Evolutionary conservation across 345 rosid species (phyloP).

Genomic region (Pugionium dolabratum): DNA sequence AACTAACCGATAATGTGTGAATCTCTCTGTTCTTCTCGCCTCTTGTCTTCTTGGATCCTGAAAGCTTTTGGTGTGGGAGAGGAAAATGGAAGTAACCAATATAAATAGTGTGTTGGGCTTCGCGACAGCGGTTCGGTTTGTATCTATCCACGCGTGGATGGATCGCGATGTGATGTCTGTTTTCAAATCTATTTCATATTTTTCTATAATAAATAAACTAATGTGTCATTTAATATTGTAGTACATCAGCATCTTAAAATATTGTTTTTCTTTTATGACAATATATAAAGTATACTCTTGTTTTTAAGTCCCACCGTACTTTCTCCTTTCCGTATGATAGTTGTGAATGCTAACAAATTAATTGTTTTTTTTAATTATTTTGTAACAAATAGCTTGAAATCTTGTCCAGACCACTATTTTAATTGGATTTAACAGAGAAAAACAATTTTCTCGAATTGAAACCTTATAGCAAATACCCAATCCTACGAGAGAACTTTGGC

Average conservation of each 20-base stretch:
- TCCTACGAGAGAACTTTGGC: too few relatives aligned
- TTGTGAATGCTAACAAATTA: background rate
- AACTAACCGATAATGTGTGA: slow-evolving; percentile 19
- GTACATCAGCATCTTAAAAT: background rate
- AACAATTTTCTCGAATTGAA: too few relatives aligned
- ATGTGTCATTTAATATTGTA: background rate
- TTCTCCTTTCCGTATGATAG: background rate
- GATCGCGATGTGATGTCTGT: slow-evolving; percentile 23
- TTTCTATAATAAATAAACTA: background rate
- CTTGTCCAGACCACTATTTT: too few relatives aligned
- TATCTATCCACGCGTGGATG: slow-evolving; percentile 21
- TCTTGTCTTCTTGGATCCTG: slow-evolving; percentile 1
- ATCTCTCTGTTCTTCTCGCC: background rate
- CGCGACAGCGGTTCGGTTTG: slow-evolving; percentile 25
- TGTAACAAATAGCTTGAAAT: too few relatives aligned
- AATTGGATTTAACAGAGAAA: too few relatives aligned
- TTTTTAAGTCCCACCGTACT: background rate
- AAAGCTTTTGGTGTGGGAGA: background rate
- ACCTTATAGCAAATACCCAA: too few relatives aligned
- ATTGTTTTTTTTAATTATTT: too few relatives aligned
- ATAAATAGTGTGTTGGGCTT: slow-evolving; percentile 17
- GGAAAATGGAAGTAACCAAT: background rate
- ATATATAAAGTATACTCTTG: background rate
- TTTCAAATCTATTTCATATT: background rate
- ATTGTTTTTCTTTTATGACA: slow-evolving; percentile 9